These are phyloP conservation scores for Pythium graminicola DNA, from an alignment of 352 stramenopile genomes.

Conservation along the genomic window DNA sequence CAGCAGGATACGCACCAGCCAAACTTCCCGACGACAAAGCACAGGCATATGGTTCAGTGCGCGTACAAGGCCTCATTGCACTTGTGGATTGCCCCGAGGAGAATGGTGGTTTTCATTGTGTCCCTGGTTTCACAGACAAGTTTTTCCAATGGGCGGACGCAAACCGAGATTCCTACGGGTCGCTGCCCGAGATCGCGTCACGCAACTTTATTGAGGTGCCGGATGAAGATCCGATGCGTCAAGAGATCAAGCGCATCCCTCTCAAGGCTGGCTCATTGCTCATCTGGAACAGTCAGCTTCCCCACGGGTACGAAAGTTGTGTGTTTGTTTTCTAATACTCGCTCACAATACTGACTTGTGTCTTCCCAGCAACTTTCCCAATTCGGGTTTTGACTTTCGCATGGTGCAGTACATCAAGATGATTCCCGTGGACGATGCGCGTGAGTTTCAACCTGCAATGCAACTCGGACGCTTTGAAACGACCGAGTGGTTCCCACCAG, in stretches of 20 bases:
- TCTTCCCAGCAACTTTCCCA: conserved; percentile 34
- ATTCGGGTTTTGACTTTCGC: conserved; percentile 38
- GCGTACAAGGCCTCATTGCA: conserved; percentile 37
- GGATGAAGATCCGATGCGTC: conserved; percentile 32
- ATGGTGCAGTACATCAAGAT: conserved; percentile 58
- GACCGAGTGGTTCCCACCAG: conserved; percentile 31
- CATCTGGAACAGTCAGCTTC: conserved; percentile 44
- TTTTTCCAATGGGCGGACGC: conserved; percentile 40
- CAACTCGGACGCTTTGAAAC: conserved; percentile 30
- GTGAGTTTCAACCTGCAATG: conserved; percentile 35
- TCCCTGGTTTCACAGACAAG: conserved; percentile 37
- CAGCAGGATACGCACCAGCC: conserved; percentile 31
- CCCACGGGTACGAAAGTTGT: conserved; percentile 25
- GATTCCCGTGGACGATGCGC: conserved; percentile 33
- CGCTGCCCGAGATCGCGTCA: conserved; percentile 25
- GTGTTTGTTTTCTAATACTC: not conserved
- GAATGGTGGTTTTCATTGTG: conserved; percentile 44
- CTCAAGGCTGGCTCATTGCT: conserved; percentile 39
- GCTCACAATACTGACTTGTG: not conserved
- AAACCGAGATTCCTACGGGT: conserved; percentile 30
- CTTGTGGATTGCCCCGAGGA: conserved; percentile 36
- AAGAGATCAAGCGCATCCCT: conserved; percentile 32
- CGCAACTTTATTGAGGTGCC: conserved; percentile 46
- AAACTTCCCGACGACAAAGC: conserved; percentile 11
- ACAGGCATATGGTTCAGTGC: conserved; percentile 35